Evolutionary conservation across 495 filamentous ascomycete genomes (phyloP).

Genomic region (Aspergillus sclerotioniger): DNA sequence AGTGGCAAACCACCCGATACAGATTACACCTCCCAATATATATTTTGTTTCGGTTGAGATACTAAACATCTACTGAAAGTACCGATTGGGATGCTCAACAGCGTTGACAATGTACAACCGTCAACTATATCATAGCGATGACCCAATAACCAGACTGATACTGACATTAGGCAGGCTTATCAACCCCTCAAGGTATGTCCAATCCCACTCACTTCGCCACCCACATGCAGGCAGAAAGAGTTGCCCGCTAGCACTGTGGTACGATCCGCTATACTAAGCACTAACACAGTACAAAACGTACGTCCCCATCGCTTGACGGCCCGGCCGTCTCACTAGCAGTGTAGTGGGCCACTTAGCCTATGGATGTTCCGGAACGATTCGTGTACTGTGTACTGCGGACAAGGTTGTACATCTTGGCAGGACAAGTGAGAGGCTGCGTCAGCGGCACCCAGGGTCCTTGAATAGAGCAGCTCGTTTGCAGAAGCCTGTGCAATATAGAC

Average conservation of each 20-base stretch:
- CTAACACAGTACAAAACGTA: background rate
- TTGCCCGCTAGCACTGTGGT: background rate
- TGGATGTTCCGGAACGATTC: background rate
- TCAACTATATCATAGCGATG: background rate
- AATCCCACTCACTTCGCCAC: background rate
- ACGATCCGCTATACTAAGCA: constrained; percentile 1
- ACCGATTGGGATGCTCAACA: too few relatives aligned
- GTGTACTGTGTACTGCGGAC: background rate
- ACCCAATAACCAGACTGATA: background rate
- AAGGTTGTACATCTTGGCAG: background rate
- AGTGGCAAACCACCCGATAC: too few relatives aligned
- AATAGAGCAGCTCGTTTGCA: background rate
- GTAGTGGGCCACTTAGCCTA: background rate
- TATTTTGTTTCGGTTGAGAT: too few relatives aligned
- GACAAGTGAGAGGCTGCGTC: background rate
- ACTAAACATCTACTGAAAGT: too few relatives aligned
- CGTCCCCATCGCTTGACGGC: background rate
- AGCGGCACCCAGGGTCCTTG: background rate
- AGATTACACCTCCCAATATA: too few relatives aligned
- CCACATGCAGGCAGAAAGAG: background rate
- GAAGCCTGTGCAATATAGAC: background rate
- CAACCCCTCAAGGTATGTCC: background rate
- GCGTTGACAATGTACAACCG: too few relatives aligned
- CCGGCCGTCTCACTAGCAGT: background rate
- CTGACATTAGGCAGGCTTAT: background rate